Base-by-base conservation (phyloP, 2,329 filamentous ascomycete genomes). In the Zasmidium cellare region DNA sequence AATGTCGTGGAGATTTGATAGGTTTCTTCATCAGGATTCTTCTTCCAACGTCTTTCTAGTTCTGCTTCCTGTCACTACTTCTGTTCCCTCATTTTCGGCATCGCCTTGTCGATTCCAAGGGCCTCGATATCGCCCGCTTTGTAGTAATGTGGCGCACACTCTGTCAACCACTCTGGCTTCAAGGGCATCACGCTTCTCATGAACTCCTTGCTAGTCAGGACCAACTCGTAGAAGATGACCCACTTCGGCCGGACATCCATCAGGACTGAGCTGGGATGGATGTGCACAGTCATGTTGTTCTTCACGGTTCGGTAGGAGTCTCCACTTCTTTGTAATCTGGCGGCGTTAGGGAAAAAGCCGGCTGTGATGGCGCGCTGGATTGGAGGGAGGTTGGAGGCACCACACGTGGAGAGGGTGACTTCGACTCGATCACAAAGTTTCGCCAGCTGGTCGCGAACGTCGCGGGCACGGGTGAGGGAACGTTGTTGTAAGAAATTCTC, bases 401-500 rank as follows among this genome's bases (percentile, higher is more conserved):
- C 91, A 62, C 84, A 84, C 1, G 63, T 89, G 2, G 85, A 84
- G 25, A 84, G 65, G 0, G 84, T 82, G 3, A 97, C 89, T 74
- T 97, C 94, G 23, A 97, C 91, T 2, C 92, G 87, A 67, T 99
- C 94, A 75, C 93, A 97, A 2, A 99, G 84, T 68, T 96, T 93
- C 53, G 87, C 86, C 0, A 99, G 84, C 73, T 99, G 94, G 63
- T 97, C 94, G 51, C 92, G 87, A 1, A 99, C 91, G 68, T 97
- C 92, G 25, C 93, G 86, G 0, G 92, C 93, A 1, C 94, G 86
- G 0, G 88, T 94, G 2, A 99, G 81, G n/a, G 88, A 90, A 16
- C 92, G 86, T 72, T 96, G 91, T 71, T 97, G 92, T 9, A 99
- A 73, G 74, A 96, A 99, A 73, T 97, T 97, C 76, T 97, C 93